Evolutionary conservation across 2,329 filamentous ascomycete species (phyloP).

Genomic region (Amauroascus niger): DNA sequence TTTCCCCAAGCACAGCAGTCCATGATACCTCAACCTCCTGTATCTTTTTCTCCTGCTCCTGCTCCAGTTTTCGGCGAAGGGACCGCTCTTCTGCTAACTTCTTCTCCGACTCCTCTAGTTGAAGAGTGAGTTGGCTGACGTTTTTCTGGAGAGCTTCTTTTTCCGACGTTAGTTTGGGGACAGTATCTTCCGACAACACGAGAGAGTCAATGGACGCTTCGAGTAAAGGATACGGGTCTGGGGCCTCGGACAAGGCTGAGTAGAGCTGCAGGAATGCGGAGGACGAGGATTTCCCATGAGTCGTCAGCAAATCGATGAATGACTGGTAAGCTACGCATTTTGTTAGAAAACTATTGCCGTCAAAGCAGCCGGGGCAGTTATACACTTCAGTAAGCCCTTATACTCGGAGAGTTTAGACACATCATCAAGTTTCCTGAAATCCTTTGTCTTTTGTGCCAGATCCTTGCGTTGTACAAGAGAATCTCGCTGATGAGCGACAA

Average conservation of each 20-base stretch:
- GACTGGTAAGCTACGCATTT: conserved; percentile 69
- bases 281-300: conserved; percentile 89
- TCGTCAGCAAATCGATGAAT: conserved; percentile 93
- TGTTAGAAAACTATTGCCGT: neutral
- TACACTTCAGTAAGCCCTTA: conserved; percentile 81
- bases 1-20: conserved; percentile 82
- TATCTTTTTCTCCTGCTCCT: conserved; percentile 64
- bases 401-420: conserved; percentile 74
- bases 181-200: conserved; percentile 79
- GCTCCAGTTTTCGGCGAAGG: conserved; percentile 64
- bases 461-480: conserved; percentile 95
- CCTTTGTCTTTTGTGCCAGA: conserved; percentile 96
- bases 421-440: conserved; percentile 91
- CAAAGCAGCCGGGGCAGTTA: neutral
- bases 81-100: conserved; percentile 68
- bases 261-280: conserved; percentile 89
- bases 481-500: conserved; percentile 85
- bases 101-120: conserved; percentile 73
- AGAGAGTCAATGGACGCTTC: conserved; percentile 94
- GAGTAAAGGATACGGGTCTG: conserved; percentile 89
- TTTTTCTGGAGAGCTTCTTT: conserved; percentile 78
- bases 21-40: conserved; percentile 87
- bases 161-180: conserved; percentile 81
- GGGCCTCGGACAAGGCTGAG: conserved; percentile 85
- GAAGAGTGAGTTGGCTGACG: conserved; percentile 62